These are phyloP conservation scores for Spirogloea muscicola DNA, from an alignment of 139 green algal species.

Conservation along the genomic window DNA sequence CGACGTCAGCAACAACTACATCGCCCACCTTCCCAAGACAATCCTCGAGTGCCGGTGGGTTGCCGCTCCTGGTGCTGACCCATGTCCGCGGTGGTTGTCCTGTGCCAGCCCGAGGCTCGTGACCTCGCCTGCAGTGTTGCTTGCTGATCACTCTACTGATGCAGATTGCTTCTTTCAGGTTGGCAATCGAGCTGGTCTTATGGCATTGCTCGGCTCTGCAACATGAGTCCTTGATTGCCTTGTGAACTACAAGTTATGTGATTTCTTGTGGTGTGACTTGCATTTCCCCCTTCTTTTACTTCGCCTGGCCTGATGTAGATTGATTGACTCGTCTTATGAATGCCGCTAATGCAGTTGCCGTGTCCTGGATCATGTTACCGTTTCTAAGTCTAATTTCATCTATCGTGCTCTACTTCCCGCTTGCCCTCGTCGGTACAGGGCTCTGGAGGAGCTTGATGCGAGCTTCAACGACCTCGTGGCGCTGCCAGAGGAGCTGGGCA, in stretches of 20 bases:
- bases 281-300: background rate
- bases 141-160: background rate
- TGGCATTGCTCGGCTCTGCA: too few species aligned
- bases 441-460: conserved; percentile 11
- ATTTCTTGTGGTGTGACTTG: background rate
- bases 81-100: background rate
- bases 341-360: background rate
- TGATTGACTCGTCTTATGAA: background rate
- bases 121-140: background rate
- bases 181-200: too few species aligned
- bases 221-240: too few species aligned
- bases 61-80: background rate
- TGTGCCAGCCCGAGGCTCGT: background rate
- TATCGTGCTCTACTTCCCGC: background rate
- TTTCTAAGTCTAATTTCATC: background rate
- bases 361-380: background rate
- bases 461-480: conserved; percentile 16
- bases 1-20: conserved; percentile 13
- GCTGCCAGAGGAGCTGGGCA: background rate
- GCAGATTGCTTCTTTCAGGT: too few species aligned
- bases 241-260: too few species aligned
- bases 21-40: conserved; percentile 2
- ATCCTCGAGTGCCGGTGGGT: conserved; percentile 9
- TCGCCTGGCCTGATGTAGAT: background rate
- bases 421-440: too few species aligned